Conservation (phyloP, 805 yeast genomes). For the Candida coleopterorum region DNA sequence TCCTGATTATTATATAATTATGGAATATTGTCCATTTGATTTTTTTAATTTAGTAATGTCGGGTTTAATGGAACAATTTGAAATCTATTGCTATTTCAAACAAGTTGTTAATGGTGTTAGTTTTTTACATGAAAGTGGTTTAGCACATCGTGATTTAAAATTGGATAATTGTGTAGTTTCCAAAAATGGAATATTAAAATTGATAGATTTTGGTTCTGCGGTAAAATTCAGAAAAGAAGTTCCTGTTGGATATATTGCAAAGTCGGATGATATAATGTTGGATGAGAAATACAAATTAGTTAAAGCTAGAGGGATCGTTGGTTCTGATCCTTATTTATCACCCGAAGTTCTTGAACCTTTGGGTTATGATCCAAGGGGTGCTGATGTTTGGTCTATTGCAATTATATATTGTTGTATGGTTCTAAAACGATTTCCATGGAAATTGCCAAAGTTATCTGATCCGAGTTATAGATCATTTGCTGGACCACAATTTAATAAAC, state of each 20-base stretch:
- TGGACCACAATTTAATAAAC: conserved; percentile 12
- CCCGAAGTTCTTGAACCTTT: conserved; percentile 71
- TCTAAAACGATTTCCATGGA: conserved; percentile 90
- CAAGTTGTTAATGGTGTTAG: conserved; percentile 74
- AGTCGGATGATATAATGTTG: conserved; percentile 7
- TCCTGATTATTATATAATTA: conserved; percentile 58
- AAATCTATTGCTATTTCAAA: conserved; percentile 74
- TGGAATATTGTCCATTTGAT: conserved; percentile 92
- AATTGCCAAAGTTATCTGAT: conserved; percentile 76
- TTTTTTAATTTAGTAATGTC: conserved; percentile 92
- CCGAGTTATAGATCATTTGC: conserved; percentile 68
- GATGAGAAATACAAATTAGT: conserved; percentile 40
- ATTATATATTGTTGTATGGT: conserved; percentile 90
- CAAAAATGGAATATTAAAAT: conserved; percentile 66
- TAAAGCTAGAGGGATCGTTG: conserved; percentile 80
- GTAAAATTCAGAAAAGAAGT: conserved; percentile 67
- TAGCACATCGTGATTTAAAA: conserved; percentile 91
- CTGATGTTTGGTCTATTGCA: conserved; percentile 92
- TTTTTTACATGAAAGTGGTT: conserved; percentile 74
- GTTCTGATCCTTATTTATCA: conserved; percentile 93
- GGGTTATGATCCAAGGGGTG: conserved; percentile 78
- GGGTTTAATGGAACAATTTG: conserved; percentile 66
- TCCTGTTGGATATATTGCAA: conserved; percentile 7
- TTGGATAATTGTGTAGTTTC: conserved; percentile 90
- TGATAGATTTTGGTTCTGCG: conserved; percentile 93